These are phyloP conservation scores for Panaeolus cyanescens DNA, from an alignment of 768 basidiomycete species.

Conservation along the genomic window DNA sequence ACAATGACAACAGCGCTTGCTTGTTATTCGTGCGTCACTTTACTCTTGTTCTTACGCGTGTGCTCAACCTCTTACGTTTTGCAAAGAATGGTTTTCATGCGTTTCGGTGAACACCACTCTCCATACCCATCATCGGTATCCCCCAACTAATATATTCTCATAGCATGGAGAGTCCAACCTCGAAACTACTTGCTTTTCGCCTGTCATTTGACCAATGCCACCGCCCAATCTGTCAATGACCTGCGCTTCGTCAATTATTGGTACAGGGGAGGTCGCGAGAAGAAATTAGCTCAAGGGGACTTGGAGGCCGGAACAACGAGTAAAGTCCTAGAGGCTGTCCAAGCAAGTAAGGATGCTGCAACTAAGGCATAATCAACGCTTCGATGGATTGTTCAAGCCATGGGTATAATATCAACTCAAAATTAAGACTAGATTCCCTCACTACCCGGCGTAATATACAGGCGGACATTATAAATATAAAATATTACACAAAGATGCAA, in stretches of 20 bases:
- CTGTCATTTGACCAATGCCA: constrained; percentile 89
- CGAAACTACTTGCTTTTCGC: constrained; percentile 95
- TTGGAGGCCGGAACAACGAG: constrained; percentile 32
- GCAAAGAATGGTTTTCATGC: constrained; percentile 83
- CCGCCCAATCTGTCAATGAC: constrained; percentile 84
- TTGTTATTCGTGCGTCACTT: constrained; percentile 84
- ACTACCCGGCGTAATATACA: constrained; percentile 13
- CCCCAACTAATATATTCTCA: constrained; percentile 7
- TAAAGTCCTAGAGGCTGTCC: constrained; percentile 51
- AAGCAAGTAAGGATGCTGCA: constrained; percentile 30
- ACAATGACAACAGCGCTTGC: constrained; percentile 93
- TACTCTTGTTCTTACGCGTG: constrained; percentile 6
- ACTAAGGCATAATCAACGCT: constrained; percentile 12
- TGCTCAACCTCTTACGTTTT: constrained; percentile 7
- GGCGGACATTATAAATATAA: not conserved
- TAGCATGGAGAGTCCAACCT: constrained; percentile 94
- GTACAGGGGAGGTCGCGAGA: constrained; percentile 86
- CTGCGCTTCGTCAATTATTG: constrained; percentile 89
- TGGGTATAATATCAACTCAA: not conserved
- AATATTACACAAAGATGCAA: constrained; percentile 23
- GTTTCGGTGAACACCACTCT: constrained; percentile 66
- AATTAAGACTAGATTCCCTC: constrained; percentile 9
- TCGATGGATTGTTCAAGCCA: constrained; percentile 6
- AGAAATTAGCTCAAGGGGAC: constrained; percentile 43
- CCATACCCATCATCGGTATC: constrained; percentile 3